Evolutionary conservation across 2,329 filamentous ascomycete species (phyloP).

Genomic region (Calonectria multiphialidica): DNA sequence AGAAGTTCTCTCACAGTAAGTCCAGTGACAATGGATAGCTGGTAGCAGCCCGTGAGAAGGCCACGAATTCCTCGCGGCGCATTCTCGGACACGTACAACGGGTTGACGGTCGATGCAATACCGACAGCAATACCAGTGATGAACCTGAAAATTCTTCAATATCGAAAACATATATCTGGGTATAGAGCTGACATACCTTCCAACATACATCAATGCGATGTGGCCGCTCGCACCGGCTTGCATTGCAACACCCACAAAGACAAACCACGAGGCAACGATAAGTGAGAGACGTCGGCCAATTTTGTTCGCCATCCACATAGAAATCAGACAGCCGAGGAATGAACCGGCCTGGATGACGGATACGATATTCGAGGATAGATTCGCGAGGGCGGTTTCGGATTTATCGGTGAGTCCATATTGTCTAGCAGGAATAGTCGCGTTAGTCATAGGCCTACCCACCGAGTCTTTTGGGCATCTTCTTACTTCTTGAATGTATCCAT

Average conservation of each 20-base stretch:
- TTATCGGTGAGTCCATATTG: constrained; percentile 16
- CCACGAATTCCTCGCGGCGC: constrained; percentile 15
- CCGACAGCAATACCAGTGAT: constrained; percentile 15
- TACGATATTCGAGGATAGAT: constrained; percentile 26
- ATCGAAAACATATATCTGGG: background rate
- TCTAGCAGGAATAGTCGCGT: background rate
- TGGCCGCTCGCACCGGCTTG: constrained; percentile 12
- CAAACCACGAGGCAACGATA: background rate
- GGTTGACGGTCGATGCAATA: constrained; percentile 17
- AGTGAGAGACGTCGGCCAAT: constrained; percentile 23
- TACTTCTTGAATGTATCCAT: constrained; percentile 11
- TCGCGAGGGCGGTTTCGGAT: constrained; percentile 3
- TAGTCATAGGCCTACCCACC: background rate
- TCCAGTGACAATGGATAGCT: constrained; percentile 12
- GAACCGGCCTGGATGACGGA: constrained; percentile 23
- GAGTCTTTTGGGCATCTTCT: background rate
- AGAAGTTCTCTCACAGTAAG: background rate
- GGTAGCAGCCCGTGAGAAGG: constrained; percentile 9
- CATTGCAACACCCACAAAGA: constrained; percentile 6
- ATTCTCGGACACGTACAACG: constrained; percentile 17
- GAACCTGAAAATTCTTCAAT: background rate
- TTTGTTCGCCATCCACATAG: constrained; percentile 21
- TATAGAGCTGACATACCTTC: background rate
- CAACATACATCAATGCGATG: constrained; percentile 14
- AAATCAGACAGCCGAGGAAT: constrained; percentile 18